Evolutionary conservation across 169 alveolate species (phyloP).

Genomic region (Theileria annulata): DNA sequence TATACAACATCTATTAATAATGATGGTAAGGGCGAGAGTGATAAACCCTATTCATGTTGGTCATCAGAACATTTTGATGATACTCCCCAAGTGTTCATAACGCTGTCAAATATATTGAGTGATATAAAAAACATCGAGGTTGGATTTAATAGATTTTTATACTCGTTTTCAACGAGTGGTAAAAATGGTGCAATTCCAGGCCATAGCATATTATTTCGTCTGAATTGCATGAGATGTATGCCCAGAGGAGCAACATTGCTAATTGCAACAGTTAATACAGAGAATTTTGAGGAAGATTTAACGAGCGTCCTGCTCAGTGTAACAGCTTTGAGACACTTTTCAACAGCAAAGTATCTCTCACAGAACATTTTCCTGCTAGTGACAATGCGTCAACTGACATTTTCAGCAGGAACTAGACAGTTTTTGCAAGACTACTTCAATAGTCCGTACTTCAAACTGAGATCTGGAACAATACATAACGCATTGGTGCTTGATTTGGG

Average conservation of each 20-base stretch:
- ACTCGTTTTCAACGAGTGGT: constrained; percentile 10
- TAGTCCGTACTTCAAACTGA: constrained; percentile 25
- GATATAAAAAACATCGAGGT: constrained; percentile 27
- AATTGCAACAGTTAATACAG: constrained; percentile 35
- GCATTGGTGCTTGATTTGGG: constrained; percentile 61
- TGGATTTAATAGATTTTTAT: constrained; percentile 47
- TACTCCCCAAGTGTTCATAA: constrained; percentile 38
- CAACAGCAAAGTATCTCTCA: constrained; percentile 28
- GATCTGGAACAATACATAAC: constrained; percentile 52
- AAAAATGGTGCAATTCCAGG: constrained; percentile 30
- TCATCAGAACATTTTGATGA: constrained; percentile 7
- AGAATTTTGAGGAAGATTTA: constrained; percentile 14
- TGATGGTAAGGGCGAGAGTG: neutral
- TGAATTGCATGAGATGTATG: constrained; percentile 59
- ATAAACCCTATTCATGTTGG: constrained; percentile 9
- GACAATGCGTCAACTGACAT: constrained; percentile 51
- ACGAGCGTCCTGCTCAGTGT: constrained; percentile 27
- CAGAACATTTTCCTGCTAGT: constrained; percentile 56
- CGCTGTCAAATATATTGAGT: constrained; percentile 1
- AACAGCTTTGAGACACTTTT: constrained; percentile 22
- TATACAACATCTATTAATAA: neutral
- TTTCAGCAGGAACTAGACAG: constrained; percentile 61
- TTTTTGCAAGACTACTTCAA: constrained; percentile 57
- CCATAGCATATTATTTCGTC: constrained; percentile 23
- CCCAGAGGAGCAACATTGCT: constrained; percentile 57